Conservation (phyloP, 1,284 basidiomycete genomes). For the Ceratobasidium papillatum region DNA sequence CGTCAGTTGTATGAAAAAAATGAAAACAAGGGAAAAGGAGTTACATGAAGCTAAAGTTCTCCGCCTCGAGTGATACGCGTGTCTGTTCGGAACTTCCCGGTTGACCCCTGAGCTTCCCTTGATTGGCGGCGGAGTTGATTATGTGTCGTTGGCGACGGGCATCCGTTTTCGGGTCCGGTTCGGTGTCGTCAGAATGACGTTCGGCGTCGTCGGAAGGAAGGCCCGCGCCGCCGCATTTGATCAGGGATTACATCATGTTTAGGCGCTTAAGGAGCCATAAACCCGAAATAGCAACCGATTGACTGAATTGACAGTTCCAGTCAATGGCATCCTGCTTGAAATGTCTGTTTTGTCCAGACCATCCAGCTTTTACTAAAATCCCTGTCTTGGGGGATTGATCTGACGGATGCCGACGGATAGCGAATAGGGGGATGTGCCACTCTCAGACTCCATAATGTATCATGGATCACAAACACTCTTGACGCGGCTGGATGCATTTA, state of each 20-base stretch:
- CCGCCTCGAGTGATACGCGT: constrained; percentile 15
- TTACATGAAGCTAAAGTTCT: background rate
- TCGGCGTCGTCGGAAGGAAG: background rate
- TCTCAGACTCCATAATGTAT: too few relatives aligned
- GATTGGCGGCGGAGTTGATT: background rate
- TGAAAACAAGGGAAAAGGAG: constrained; percentile 2
- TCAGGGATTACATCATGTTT: background rate
- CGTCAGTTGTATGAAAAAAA: background rate
- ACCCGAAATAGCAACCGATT: too few relatives aligned
- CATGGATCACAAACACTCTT: too few relatives aligned
- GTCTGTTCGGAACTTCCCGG: background rate
- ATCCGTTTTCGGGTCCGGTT: background rate
- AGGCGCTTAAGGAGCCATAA: too few relatives aligned
- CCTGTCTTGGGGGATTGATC: too few relatives aligned
- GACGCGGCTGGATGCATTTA: too few relatives aligned
- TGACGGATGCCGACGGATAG: too few relatives aligned
- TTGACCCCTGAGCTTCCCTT: background rate
- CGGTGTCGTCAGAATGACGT: background rate
- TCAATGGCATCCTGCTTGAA: too few relatives aligned
- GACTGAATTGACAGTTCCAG: too few relatives aligned
- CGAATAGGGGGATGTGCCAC: too few relatives aligned
- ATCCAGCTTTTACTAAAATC: too few relatives aligned
- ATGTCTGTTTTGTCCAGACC: too few relatives aligned
- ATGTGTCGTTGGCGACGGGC: background rate
- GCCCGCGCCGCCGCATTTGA: background rate